A percentile compares a stretch with the other conserved stretches of the same genome.
Conservation (phyloP, 2,329 filamentous ascomycete species). For the Exserohilum rostratum region DNA sequence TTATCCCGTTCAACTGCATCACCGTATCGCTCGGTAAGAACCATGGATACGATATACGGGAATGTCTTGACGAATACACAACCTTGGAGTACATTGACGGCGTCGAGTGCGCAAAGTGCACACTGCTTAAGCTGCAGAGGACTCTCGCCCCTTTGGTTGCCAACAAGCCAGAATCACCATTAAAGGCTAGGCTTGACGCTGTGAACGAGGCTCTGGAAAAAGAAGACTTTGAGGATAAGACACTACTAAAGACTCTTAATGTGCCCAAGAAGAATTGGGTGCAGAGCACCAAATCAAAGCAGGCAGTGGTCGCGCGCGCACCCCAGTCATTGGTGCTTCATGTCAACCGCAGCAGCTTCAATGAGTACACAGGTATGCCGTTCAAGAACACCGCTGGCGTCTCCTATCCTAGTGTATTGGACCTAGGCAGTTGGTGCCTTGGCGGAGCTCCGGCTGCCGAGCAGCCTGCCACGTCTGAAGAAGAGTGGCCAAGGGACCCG, state of each 20-base stretch:
- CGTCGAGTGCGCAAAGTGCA: constrained; percentile 91
- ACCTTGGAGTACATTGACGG: constrained; percentile 84
- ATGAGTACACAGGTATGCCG: constrained; percentile 78
- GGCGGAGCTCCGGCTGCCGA: constrained; percentile 58
- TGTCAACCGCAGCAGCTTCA: constrained; percentile 89
- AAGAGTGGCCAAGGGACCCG: constrained; percentile 75
- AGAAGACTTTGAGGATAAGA: constrained; percentile 71
- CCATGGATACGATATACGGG: constrained; percentile 70
- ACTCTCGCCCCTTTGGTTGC: constrained; percentile 30
- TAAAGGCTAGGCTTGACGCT: constrained; percentile 63
- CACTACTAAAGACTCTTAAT: constrained; percentile 53
- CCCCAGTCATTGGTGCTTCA: constrained; percentile 84
- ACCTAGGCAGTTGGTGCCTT: constrained; percentile 85
- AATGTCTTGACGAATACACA: constrained; percentile 84
- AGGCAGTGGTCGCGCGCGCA: constrained; percentile 81
- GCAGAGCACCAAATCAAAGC: constrained; percentile 83
- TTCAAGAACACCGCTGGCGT: constrained; percentile 85
- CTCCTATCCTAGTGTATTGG: constrained; percentile 73
- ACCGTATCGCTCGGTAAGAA: constrained; percentile 78
- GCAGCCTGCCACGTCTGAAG: constrained; percentile 50
- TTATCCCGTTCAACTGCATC: constrained; percentile 93
- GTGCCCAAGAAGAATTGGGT: constrained; percentile 68
- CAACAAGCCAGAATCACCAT: constrained; percentile 49
- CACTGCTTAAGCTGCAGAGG: constrained; percentile 66
- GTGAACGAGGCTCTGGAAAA: constrained; percentile 76